phyloP scores from a whole-genome alignment of 78 protist genomes.

The Dictyostelium intermedium region DNA sequence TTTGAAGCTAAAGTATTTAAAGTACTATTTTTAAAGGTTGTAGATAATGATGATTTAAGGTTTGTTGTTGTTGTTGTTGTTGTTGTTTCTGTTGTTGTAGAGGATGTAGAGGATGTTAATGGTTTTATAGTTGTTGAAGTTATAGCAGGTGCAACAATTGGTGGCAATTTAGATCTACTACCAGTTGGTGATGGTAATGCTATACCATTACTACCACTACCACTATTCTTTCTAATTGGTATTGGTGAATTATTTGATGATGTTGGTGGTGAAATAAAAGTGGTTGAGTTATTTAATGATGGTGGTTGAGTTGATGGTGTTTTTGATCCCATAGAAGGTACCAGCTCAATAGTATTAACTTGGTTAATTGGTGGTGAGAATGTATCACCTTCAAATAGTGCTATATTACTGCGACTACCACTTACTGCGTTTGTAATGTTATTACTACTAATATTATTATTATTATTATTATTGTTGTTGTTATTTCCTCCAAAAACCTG shows the following conservation, averaged over 20 bases:
- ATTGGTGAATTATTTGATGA: background rate
- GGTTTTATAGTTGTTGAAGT: background rate
- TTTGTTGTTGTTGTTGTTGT: background rate
- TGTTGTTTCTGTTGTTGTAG: background rate
- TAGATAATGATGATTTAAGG: background rate
- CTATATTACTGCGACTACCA: background rate
- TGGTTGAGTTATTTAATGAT: background rate
- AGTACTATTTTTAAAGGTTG: background rate
- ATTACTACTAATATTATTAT: background rate
- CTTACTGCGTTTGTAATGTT: background rate
- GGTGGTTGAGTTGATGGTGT: slow-evolving; percentile 31
- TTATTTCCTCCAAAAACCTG: background rate
- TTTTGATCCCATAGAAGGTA: background rate
- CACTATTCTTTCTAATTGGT: slow-evolving; percentile 9
- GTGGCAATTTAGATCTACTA: background rate
- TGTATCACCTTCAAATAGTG: background rate
- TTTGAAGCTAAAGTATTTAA: background rate
- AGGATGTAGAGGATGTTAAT: background rate
- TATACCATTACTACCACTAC: background rate
- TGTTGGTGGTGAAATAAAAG: background rate
- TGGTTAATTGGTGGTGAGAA: slow-evolving; percentile 36
- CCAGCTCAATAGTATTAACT: slow-evolving; percentile 14
- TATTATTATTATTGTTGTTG: background rate
- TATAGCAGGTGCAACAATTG: background rate
- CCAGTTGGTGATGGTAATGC: background rate